Evolutionary conservation across 306 rosid genomes (phyloP).

Genomic region (Cyamopsis tetragonoloba): DNA sequence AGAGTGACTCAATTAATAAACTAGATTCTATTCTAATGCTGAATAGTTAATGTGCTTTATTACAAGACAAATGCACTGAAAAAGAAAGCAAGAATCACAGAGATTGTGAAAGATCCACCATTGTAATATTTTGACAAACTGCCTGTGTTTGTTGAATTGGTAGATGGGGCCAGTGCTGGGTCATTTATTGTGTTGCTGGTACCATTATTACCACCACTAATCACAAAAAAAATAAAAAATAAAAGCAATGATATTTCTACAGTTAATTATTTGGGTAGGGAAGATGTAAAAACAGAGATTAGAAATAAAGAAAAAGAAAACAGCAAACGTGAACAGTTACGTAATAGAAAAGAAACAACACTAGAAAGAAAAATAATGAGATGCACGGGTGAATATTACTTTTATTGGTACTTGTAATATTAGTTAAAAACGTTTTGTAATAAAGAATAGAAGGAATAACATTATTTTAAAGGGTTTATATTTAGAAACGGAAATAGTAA

Average conservation of each 20-base stretch:
- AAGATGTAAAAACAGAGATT: too few species aligned
- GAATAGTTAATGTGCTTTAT: slow-evolving; percentile 20
- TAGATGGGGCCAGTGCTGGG: slow-evolving; percentile 75
- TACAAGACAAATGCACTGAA: slow-evolving; percentile 50
- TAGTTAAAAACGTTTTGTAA: too few species aligned
- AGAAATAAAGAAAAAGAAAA: neutral
- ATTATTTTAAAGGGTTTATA: too few species aligned
- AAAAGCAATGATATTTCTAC: too few species aligned
- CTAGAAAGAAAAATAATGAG: neutral
- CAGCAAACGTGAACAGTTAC: too few species aligned
- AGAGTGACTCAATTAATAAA: slow-evolving; percentile 15
- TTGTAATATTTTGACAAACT: slow-evolving; percentile 36
- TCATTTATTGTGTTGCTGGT: slow-evolving; percentile 43
- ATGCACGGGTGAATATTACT: neutral
- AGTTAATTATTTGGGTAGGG: too few species aligned
- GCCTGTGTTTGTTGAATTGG: slow-evolving; percentile 59
- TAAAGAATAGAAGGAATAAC: too few species aligned
- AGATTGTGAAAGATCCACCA: slow-evolving; percentile 43
- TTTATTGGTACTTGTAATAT: neutral
- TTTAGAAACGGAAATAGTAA: neutral
- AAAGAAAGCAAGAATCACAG: slow-evolving; percentile 44
- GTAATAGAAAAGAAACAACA: neutral
- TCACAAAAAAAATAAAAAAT: slow-evolving; percentile 18
- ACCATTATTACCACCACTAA: slow-evolving; percentile 60
- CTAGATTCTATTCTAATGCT: slow-evolving; percentile 33